Evolutionary conservation across 805 yeast genomes (phyloP).

Genomic region (Millerozyma miso): DNA sequence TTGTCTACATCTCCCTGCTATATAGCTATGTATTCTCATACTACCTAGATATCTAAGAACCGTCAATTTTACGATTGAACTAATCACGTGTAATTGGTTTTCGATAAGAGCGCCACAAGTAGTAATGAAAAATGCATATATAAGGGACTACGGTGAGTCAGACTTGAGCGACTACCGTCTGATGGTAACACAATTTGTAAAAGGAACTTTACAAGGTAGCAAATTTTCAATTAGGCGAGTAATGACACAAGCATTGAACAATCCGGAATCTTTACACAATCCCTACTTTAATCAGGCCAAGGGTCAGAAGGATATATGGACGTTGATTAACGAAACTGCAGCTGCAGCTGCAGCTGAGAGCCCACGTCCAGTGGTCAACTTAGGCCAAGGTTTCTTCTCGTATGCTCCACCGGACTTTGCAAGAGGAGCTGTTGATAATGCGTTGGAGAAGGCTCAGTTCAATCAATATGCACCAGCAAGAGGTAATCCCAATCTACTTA

Average conservation of each 20-base stretch:
- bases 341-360: conserved; percentile 67
- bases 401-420: conserved; percentile 96
- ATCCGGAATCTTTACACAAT: conserved; percentile 38
- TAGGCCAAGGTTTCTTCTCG: conserved; percentile 97
- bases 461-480: conserved; percentile 93
- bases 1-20: too few relatives aligned
- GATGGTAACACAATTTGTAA: background rate
- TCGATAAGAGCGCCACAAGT: background rate
- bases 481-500: conserved; percentile 75
- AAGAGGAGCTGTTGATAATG: conserved; percentile 70
- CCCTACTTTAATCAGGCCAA: conserved; percentile 59
- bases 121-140: background rate
- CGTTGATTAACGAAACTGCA: conserved; percentile 91
- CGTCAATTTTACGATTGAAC: background rate
- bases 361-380: conserved; percentile 77
- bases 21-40: background rate
- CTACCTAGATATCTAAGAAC: background rate
- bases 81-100: background rate
- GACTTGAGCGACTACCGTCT: background rate
- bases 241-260: conserved; percentile 3
- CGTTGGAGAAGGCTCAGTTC: conserved; percentile 65
- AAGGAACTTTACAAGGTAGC: background rate
- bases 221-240: background rate
- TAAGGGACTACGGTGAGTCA: background rate
- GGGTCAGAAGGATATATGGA: conserved; percentile 88